Evolutionary conservation across 176 grass and related monocot genomes (phyloP).

Genomic region (Bolboschoenus planiculmis): DNA sequence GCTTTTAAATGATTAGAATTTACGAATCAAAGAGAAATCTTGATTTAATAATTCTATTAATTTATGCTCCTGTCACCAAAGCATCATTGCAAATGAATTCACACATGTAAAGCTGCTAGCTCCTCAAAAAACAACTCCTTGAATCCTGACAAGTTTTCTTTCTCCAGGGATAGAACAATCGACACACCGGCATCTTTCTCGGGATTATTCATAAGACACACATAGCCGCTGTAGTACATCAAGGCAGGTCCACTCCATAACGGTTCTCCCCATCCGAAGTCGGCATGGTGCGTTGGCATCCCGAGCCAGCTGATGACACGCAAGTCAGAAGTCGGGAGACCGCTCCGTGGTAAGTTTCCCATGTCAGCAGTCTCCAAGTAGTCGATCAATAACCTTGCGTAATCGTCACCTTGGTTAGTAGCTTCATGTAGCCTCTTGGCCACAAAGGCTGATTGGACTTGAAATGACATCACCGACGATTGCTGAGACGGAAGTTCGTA

Average conservation of each 20-base stretch:
- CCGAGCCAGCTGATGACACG: not conserved
- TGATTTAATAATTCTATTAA: no score
- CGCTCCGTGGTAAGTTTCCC: not conserved
- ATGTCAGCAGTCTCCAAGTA: not conserved
- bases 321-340: not conserved
- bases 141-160: no score
- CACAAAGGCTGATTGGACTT: not conserved
- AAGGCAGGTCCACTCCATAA: not conserved
- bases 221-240: not conserved
- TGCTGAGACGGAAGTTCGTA: not conserved
- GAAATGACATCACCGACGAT: not conserved
- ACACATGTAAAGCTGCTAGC: no score
- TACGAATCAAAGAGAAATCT: no score
- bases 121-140: no score
- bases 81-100: no score
- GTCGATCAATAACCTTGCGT: not conserved
- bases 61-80: no score
- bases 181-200: not conserved
- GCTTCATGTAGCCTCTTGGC: not conserved
- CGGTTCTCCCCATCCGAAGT: not conserved
- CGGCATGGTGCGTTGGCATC: not conserved
- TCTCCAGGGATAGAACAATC: no score
- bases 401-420: not conserved
- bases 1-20: no score
- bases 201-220: not conserved